A percentile compares a stretch with the other conserved stretches of the same genome.
Conservation (phyloP, 2,329 filamentous ascomycete genomes). For the Lasiodiplodia gonubiensis region DNA sequence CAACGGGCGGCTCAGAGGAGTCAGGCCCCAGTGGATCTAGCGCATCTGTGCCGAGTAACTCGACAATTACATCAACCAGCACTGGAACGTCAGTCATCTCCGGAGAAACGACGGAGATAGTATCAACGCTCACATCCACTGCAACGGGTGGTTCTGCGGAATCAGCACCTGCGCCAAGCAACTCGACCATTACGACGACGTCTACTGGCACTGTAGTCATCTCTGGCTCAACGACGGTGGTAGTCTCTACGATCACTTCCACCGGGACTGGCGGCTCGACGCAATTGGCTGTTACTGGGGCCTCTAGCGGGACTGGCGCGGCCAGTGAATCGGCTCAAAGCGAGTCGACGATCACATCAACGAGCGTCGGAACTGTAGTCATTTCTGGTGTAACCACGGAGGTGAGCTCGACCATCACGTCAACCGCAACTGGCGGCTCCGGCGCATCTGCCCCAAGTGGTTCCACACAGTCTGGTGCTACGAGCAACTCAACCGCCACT, state of each 20-base stretch:
- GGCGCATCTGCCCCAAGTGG: background rate
- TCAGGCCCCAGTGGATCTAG: background rate
- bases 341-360: slow-evolving; percentile 12
- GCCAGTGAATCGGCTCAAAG: background rate
- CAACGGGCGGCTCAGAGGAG: background rate
- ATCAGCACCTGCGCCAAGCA: background rate
- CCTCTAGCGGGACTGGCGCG: background rate
- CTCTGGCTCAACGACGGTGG: background rate
- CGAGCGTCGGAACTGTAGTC: background rate
- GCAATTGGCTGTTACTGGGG: background rate
- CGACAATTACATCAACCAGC: too few relatives aligned
- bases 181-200: slow-evolving; percentile 14
- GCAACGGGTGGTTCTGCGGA: background rate
- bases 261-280: slow-evolving; percentile 3
- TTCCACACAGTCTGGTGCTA: background rate
- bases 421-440: background rate
- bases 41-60: background rate
- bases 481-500: slow-evolving; percentile 16
- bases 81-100: too few relatives aligned
- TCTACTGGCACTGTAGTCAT: background rate
- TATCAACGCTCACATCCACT: too few relatives aligned
- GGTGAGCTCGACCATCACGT: background rate
- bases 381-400: background rate
- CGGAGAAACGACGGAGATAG: background rate
- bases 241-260: background rate